Evolutionary conservation across 2,329 filamentous ascomycete species (phyloP).

Genomic region (Diaporthe batatas): DNA sequence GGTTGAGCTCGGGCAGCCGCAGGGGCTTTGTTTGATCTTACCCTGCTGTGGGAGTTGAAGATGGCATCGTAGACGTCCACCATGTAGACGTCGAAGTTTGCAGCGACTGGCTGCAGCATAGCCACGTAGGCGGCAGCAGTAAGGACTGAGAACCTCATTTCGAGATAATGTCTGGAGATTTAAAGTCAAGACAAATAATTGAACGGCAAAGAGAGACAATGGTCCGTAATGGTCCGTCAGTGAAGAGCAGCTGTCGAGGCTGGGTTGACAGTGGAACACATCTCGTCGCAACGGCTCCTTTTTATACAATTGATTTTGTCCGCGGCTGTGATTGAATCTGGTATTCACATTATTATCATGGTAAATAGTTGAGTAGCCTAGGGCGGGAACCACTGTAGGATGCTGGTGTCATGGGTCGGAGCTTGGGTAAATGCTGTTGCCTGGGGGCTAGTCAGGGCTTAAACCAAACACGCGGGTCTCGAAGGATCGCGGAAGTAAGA

Average conservation of each 20-base stretch:
- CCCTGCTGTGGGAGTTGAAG: constrained; percentile 2
- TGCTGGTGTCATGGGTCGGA: background rate
- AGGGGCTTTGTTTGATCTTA: background rate
- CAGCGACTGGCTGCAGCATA: constrained; percentile 10
- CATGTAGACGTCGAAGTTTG: constrained; percentile 22
- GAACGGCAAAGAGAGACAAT: background rate
- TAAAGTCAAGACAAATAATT: background rate
- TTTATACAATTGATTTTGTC: background rate
- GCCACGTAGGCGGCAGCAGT: background rate
- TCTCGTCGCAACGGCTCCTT: background rate
- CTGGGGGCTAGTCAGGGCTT: constrained; percentile 14
- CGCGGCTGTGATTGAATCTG: background rate
- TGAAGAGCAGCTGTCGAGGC: background rate
- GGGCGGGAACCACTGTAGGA: background rate
- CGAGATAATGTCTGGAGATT: no score
- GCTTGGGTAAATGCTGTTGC: constrained; percentile 3
- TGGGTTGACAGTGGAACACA: background rate
- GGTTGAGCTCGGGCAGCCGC: background rate
- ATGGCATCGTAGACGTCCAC: constrained; percentile 22
- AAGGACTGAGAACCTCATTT: background rate
- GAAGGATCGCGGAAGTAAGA: constrained; percentile 17
- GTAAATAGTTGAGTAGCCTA: no score
- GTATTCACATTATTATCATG: background rate
- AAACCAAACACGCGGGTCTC: background rate
- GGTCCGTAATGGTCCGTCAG: background rate